Base-by-base conservation (phyloP, 371 early-diverging fungal species). In the Mucor irregularis region DNA sequence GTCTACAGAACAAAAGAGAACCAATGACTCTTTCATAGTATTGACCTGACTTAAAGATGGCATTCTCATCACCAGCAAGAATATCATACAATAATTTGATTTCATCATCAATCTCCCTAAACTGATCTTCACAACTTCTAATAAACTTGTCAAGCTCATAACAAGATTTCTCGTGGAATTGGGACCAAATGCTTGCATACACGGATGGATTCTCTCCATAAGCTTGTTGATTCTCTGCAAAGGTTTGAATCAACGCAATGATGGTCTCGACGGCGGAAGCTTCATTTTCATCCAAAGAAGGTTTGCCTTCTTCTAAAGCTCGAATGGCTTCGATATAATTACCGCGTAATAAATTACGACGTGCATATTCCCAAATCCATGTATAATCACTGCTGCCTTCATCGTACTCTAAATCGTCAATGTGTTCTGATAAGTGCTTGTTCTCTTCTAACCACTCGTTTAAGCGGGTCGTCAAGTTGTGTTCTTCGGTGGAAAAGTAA, bases 301-400 rank as follows among this genome's bases (percentile, higher is more conserved):
- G 3, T n/a, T 22, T 11, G 3, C 13, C 21, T 10, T 21, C 14
- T 2, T 52, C n/a, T 3, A 57, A 34, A 0, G 21, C 16, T 6
- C 37, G 28, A 14, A 43, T 37, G 4, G 56, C 38, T 21, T 44
- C 38, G 2, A n/a, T 31, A 0, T 25, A 25, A n/a, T 61, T 44
- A n/a, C 51, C 56, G 35, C 62, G 62, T 2, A 62, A 13, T 7
- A 56, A n/a, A 3, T 51, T 22, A 17, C 38, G 30, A 17, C n/a
- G 28, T 5, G 52, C 30, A 28, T 21, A 17, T 9, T 33, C 35
- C 45, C 46, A 46, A 11, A 49, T 22, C 49, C 49, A 49, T 1
- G 49, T 35, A 21, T 33, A 35, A 5, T 25, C 37, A 24, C 22
- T 49, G 25, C 35, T 49, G 16, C 24, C 16, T 22, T 35, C 42